Base-by-base conservation (phyloP, 75 land plant genomes). In the Cryptomeria japonica region DNA sequence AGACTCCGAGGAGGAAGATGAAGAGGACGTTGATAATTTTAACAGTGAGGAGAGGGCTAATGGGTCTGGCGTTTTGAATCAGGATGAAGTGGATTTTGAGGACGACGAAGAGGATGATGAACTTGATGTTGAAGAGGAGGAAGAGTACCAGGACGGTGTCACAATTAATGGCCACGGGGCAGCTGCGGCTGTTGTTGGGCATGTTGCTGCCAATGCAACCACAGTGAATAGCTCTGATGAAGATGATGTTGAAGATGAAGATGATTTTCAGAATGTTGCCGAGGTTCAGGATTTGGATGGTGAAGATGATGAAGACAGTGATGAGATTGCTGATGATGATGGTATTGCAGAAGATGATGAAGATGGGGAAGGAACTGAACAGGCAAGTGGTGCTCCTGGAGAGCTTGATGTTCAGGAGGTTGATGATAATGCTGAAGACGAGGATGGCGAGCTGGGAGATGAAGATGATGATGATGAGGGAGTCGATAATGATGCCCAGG, bases 11-110 rank as follows among this genome's bases (percentile, higher is more conserved):
- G 85, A 87, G 42, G 47, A 42, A 22, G 88, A 84, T 13, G 91
- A 90, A 39, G 91, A 56, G 22, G 91, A 91, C 16, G 92, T 85
- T 14, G 90, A 89, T 12, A 91, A 90, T 32, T 82, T 42, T 12
- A 89, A 87, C 47, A 92, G 91, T 31, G 92, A 87, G 42, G 89
- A 87, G 32, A 84, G 32, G 88, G 49, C 84, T 13, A 82, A 82
- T 11, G 88, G 88, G 25, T 56, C 25, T 86, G 42, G 82, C 14
- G 42, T 32, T 87, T 22, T 82, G 37, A 87, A 85, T 53, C 89
- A 82, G 68, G 90, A 79, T 1, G 92, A 73, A 55, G 47, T 42
- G 32, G 82, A 79, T 25, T 79, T 79, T 79, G 89, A 86, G 38
- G 89, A 90, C 5, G 87, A 84, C 3, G 89, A 51, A 55, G 88